phyloP scores from a whole-genome alignment of 495 filamentous ascomycete genomes.

The Parathielavia appendiculata region DNA sequence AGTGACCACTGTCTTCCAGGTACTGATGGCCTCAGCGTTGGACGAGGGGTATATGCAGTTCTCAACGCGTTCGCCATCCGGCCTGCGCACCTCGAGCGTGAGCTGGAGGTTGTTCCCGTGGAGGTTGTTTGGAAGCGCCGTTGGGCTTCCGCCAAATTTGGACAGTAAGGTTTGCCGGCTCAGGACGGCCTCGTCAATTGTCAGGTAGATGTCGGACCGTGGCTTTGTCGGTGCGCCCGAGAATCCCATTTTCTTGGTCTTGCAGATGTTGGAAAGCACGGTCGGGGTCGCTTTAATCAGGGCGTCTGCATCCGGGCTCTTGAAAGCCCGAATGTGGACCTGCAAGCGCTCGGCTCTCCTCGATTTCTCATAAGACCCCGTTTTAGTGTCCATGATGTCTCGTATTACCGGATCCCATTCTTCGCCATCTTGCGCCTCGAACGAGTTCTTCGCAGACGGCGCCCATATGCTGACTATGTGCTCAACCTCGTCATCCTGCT shows the following conservation, averaged over 20 bases:
- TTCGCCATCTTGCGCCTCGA: slow-evolving; percentile 53
- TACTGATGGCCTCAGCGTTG: slow-evolving; percentile 65
- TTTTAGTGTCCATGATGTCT: slow-evolving; percentile 66
- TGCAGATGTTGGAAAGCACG: slow-evolving; percentile 70
- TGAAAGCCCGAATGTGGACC: slow-evolving; percentile 71
- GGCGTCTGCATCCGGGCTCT: slow-evolving; percentile 64
- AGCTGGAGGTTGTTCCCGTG: slow-evolving; percentile 75
- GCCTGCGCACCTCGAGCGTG: slow-evolving; percentile 77
- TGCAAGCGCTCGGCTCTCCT: slow-evolving; percentile 65
- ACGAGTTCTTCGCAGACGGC: slow-evolving; percentile 42
- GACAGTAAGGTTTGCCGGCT: slow-evolving; percentile 73
- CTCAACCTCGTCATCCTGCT: slow-evolving; percentile 69
- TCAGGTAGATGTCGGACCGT: slow-evolving; percentile 91
- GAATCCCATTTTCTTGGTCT: slow-evolving; percentile 88
- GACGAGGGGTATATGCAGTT: slow-evolving; percentile 82
- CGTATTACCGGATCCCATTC: slow-evolving; percentile 73
- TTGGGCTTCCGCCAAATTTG: slow-evolving; percentile 70
- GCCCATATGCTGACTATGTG: slow-evolving; percentile 76
- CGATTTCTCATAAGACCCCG: slow-evolving; percentile 67
- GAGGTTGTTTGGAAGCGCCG: slow-evolving; percentile 56
- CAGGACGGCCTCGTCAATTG: slow-evolving; percentile 67
- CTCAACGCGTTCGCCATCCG: slow-evolving; percentile 74
- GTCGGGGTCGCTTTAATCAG: slow-evolving; percentile 86
- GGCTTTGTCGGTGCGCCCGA: slow-evolving; percentile 82
- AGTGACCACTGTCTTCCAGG: slow-evolving; percentile 81